A percentile compares a stretch with the other conserved stretches of the same genome.
Conservation (phyloP, 2,329 filamentous ascomycete species). For the Apiospora aurea region DNA sequence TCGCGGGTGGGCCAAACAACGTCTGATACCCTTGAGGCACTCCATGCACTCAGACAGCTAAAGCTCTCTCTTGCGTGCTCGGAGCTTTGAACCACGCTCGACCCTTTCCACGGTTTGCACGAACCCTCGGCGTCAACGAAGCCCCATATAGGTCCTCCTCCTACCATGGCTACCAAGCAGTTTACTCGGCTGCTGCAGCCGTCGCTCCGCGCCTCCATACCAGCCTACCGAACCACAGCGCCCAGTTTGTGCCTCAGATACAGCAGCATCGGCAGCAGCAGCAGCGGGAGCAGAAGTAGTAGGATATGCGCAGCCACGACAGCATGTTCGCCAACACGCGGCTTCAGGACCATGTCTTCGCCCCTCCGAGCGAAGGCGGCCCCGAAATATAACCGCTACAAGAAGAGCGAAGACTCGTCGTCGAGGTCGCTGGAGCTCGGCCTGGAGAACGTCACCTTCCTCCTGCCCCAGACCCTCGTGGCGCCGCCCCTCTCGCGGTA, state of each 20-base stretch:
- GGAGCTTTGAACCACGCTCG: slow-evolving; percentile 11
- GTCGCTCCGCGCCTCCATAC: slow-evolving; percentile 10
- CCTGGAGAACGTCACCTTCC: slow-evolving; percentile 24
- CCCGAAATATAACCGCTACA: slow-evolving; percentile 1
- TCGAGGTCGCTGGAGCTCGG: slow-evolving; percentile 8
- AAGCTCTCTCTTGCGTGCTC: slow-evolving; percentile 16
- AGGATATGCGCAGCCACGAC: neutral
- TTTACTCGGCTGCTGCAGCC: slow-evolving; percentile 4
- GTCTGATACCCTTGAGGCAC: slow-evolving; percentile 29
- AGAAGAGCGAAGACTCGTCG: neutral
- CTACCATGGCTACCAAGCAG: slow-evolving; percentile 21
- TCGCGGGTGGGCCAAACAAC: neutral
- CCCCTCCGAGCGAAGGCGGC: slow-evolving; percentile 6
- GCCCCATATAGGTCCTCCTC: neutral
- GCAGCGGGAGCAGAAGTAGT: neutral
- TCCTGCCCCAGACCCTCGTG: slow-evolving; percentile 35
- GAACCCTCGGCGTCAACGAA: slow-evolving; percentile 1
- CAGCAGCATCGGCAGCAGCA: slow-evolving; percentile 3
- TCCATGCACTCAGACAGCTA: slow-evolving; percentile 33
- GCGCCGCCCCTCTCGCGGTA: slow-evolving; percentile 40
- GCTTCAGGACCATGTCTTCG: slow-evolving; percentile 22
- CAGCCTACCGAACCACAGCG: neutral
- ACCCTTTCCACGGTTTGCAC: slow-evolving; percentile 2
- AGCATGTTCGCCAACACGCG: neutral
- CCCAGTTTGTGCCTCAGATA: slow-evolving; percentile 9